These are phyloP conservation scores for Zymoseptoria passerinii DNA, from an alignment of 2,329 filamentous ascomycete species.

Conservation along the genomic window DNA sequence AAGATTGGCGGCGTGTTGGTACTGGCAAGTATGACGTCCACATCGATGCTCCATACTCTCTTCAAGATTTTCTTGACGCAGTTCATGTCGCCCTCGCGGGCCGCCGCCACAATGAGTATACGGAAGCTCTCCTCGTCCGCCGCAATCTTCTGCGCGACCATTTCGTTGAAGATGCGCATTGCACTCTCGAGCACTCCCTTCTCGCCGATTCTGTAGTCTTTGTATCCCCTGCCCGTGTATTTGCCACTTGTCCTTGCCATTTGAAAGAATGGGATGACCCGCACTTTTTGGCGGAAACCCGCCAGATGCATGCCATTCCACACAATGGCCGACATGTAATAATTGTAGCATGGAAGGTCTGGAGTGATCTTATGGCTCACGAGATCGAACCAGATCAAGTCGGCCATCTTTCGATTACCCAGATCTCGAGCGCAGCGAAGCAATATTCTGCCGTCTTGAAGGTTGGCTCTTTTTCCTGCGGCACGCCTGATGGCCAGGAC, in stretches of 20 bases:
- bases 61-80: constrained; percentile 43
- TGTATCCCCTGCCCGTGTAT: background rate
- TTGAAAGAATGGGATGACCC: constrained; percentile 29
- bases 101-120: constrained; percentile 45
- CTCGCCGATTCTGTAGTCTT: constrained; percentile 12
- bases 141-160: constrained; percentile 37
- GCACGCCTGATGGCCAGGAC: constrained; percentile 34
- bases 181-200: constrained; percentile 24
- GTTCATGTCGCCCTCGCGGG: constrained; percentile 44
- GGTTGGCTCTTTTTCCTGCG: constrained; percentile 31
- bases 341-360: constrained; percentile 47
- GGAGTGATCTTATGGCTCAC: constrained; percentile 32
- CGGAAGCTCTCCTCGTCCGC: constrained; percentile 47
- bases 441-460: constrained; percentile 45
- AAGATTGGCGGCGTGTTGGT: constrained; percentile 27
- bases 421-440: constrained; percentile 45
- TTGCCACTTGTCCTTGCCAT: constrained; percentile 10
- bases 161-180: constrained; percentile 39
- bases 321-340: constrained; percentile 43
- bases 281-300: constrained; percentile 33
- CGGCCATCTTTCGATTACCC: constrained; percentile 38
- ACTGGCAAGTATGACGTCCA: constrained; percentile 33
- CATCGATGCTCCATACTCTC: constrained; percentile 48
- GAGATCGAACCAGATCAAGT: constrained; percentile 42
- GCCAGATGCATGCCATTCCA: constrained; percentile 35